A percentile compares a stretch with the other conserved stretches of the same genome.
phyloP scores from a whole-genome alignment of 768 basidiomycete genomes.

The Kwoniella heveanensis region DNA sequence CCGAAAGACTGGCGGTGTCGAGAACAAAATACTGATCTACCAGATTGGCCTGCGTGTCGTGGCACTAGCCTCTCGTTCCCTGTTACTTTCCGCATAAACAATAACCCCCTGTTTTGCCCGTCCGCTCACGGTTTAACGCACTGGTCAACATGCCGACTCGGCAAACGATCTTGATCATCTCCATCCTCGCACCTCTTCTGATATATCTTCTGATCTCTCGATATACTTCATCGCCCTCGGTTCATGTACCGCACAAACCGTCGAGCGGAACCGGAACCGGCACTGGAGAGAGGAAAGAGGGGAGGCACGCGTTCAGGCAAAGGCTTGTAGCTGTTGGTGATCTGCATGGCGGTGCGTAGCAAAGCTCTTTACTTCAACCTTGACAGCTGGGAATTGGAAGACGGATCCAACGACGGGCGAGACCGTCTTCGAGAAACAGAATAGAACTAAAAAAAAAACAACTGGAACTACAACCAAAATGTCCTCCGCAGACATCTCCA shows the following conservation, averaged over 20 bases:
- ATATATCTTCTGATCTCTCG: slow-evolving; percentile 14
- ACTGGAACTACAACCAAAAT: neutral
- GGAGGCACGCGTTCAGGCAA: slow-evolving; percentile 29
- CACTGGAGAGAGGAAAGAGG: neutral
- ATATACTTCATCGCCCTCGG: neutral
- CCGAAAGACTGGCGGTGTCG: no score
- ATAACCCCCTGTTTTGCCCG: no score
- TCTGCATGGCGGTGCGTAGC: slow-evolving; percentile 67
- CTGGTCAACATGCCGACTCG: slow-evolving; percentile 14
- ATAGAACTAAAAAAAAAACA: no score
- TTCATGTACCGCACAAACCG: neutral
- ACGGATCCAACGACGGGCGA: no score
- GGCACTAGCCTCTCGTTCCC: no score
- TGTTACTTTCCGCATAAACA: no score
- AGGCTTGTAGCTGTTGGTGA: slow-evolving; percentile 82
- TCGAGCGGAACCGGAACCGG: neutral
- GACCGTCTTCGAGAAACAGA: no score
- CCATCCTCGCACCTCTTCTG: neutral
- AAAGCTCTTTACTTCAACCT: no score
- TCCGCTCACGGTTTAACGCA: no score
- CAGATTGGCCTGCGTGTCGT: no score
- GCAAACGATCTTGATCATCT: slow-evolving; percentile 8
- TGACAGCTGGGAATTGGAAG: no score
- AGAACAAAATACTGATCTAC: no score
- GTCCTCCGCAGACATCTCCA: slow-evolving; percentile 63